Percentiles rank a stretch among this genome's conserved stretches.
Conservation (phyloP, 139 green algal species). For the Chlorella sp. region DNA sequence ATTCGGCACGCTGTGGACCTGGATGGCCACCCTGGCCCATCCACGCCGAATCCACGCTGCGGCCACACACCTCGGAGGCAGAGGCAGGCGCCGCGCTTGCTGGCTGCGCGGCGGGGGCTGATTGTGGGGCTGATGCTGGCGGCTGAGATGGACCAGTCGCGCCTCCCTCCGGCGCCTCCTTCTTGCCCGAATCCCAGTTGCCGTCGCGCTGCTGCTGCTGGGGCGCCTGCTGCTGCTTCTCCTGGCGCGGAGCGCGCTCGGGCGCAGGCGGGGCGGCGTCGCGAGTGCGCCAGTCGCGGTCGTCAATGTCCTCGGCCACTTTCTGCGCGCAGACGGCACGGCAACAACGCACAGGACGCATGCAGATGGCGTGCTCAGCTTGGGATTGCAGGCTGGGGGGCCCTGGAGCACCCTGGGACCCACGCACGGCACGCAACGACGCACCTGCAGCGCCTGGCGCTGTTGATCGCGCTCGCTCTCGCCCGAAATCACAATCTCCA, state of each 20-base stretch:
- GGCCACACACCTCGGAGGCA: too few relatives aligned
- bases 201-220: constrained; percentile 17
- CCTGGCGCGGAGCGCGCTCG: constrained; percentile 3
- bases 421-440: too few relatives aligned
- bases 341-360: too few relatives aligned
- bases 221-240: constrained; percentile 3
- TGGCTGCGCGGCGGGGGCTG: background rate
- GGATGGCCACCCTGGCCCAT: too few relatives aligned
- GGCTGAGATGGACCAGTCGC: too few relatives aligned
- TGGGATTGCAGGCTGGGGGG: too few relatives aligned
- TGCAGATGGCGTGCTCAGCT: too few relatives aligned
- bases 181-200: background rate
- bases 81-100: too few relatives aligned
- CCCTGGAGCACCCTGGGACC: too few relatives aligned
- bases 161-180: background rate
- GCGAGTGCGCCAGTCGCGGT: constrained; percentile 62
- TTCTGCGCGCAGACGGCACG: constrained; percentile 29
- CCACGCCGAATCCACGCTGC: too few relatives aligned
- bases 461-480: constrained; percentile 55
- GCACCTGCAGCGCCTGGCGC: constrained; percentile 43
- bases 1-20: too few relatives aligned
- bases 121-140: background rate
- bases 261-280: constrained; percentile 8
- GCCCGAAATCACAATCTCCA: constrained; percentile 56
- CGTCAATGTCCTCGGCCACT: constrained; percentile 51